phyloP scores from a whole-genome alignment of 345 rosid species.

The Dimocarpus longan region DNA sequence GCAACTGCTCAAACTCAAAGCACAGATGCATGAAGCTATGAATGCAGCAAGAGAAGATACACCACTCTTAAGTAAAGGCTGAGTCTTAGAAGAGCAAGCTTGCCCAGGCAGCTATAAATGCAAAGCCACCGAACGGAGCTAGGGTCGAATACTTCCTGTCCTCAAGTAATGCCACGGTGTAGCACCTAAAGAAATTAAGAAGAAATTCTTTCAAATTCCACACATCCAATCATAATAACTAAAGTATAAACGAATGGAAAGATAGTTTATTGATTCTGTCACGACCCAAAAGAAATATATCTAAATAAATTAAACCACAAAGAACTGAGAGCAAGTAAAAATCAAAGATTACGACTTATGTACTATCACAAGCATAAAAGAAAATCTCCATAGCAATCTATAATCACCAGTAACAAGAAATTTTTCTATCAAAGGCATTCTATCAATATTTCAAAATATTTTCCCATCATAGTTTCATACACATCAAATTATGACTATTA shows the following conservation, averaged over 20 bases:
- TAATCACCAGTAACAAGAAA: too few species aligned
- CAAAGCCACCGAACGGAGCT: constrained; percentile 92
- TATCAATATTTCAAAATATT: too few species aligned
- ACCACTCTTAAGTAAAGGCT: not conserved
- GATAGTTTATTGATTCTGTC: not conserved
- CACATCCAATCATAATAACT: not conserved
- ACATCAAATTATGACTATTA: too few species aligned
- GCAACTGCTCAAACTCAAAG: not conserved
- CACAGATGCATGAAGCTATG: not conserved
- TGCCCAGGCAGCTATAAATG: constrained; percentile 85
- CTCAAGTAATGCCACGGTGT: constrained; percentile 77
- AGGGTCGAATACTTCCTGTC: constrained; percentile 73
- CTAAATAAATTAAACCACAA: too few species aligned
- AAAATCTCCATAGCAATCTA: too few species aligned
- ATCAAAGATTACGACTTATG: too few species aligned
- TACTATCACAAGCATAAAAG: too few species aligned
- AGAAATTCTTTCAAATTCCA: not conserved
- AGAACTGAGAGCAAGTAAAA: too few species aligned
- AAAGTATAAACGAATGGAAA: not conserved
- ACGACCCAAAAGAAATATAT: too few species aligned
- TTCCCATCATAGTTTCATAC: too few species aligned
- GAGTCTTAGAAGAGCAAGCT: constrained; percentile 65
- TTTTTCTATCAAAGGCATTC: too few species aligned
- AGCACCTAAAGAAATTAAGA: constrained; percentile 59
- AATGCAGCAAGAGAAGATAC: not conserved